Percentiles rank a stretch among this genome's conserved stretches.
These are phyloP conservation scores for Elasticomyces elasticus DNA, from an alignment of 495 filamentous ascomycete genomes.

Conservation along the genomic window DNA sequence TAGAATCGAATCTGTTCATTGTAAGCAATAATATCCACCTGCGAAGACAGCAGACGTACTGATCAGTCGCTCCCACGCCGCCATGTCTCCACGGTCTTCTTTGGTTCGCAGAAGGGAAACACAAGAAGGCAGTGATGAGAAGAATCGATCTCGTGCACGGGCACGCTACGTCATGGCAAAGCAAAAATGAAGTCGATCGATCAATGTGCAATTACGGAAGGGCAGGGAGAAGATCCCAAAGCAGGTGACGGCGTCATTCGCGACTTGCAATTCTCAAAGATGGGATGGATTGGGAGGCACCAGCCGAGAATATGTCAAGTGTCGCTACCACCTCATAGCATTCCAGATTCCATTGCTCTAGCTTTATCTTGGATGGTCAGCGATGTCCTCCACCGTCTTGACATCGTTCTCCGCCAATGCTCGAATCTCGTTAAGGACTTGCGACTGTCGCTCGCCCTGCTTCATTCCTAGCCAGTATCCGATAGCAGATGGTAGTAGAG, in stretches of 20 bases:
- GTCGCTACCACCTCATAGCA: neutral
- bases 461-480: slow-evolving; percentile 10
- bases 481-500: slow-evolving; percentile 8
- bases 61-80: neutral
- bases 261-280: no score
- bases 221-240: no score
- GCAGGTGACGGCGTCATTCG: no score
- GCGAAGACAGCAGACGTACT: neutral
- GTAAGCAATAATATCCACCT: neutral
- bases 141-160: no score
- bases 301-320: neutral
- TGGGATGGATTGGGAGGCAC: no score
- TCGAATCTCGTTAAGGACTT: slow-evolving; percentile 12
- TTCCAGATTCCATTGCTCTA: neutral
- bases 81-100: no score
- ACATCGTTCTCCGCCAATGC: slow-evolving; percentile 6
- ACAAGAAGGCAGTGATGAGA: no score
- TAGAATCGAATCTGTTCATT: neutral
- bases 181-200: no score
- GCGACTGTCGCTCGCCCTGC: slow-evolving; percentile 13
- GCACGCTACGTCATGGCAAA: no score
- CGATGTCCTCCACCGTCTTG: slow-evolving; percentile 1
- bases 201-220: no score
- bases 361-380: slow-evolving; percentile 1
- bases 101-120: no score